phyloP scores from a whole-genome alignment of 805 yeast genomes.

The Cyberlindnera euphorbiiphila region DNA sequence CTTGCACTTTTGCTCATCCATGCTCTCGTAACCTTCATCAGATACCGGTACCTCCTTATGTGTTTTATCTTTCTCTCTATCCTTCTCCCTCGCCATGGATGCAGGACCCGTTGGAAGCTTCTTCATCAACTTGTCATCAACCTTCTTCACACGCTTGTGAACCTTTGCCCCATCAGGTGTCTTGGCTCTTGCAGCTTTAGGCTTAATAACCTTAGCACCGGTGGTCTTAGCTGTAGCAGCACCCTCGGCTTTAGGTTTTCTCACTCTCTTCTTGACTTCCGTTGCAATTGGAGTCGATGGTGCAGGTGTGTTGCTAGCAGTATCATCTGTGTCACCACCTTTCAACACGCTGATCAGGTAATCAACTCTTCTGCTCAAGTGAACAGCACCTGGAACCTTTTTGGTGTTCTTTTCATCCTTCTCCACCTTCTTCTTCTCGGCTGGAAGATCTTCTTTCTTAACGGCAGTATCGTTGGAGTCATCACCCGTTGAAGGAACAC shows the following conservation, averaged over 20 bases:
- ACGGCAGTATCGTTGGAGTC: background rate
- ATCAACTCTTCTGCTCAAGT: slow-evolving; percentile 86
- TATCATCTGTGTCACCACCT: slow-evolving; percentile 44
- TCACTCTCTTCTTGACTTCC: slow-evolving; percentile 24
- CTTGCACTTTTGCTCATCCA: slow-evolving; percentile 74
- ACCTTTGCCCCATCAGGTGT: slow-evolving; percentile 27
- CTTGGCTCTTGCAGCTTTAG: slow-evolving; percentile 13
- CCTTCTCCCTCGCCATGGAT: slow-evolving; percentile 4
- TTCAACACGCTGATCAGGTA: slow-evolving; percentile 69
- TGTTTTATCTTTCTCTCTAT: background rate
- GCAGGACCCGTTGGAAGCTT: slow-evolving; percentile 10
- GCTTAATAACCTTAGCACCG: slow-evolving; percentile 9
- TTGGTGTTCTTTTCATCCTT: slow-evolving; percentile 36
- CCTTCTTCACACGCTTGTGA: slow-evolving; percentile 20
- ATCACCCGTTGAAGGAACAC: slow-evolving; percentile 1
- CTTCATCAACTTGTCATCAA: slow-evolving; percentile 11
- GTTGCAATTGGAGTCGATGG: slow-evolving; percentile 29
- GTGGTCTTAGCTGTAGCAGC: slow-evolving; percentile 16
- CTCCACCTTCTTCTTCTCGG: slow-evolving; percentile 2
- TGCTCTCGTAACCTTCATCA: slow-evolving; percentile 62
- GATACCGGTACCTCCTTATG: slow-evolving; percentile 9
- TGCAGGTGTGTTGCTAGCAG: slow-evolving; percentile 26
- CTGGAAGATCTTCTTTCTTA: slow-evolving; percentile 3
- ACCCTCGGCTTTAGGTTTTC: slow-evolving; percentile 27
- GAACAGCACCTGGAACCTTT: slow-evolving; percentile 88